Evolutionary conservation across 139 green algal genomes (phyloP), one percentile per base, ranked within the genome.

Genomic region (Asterochloris erici): DNA sequence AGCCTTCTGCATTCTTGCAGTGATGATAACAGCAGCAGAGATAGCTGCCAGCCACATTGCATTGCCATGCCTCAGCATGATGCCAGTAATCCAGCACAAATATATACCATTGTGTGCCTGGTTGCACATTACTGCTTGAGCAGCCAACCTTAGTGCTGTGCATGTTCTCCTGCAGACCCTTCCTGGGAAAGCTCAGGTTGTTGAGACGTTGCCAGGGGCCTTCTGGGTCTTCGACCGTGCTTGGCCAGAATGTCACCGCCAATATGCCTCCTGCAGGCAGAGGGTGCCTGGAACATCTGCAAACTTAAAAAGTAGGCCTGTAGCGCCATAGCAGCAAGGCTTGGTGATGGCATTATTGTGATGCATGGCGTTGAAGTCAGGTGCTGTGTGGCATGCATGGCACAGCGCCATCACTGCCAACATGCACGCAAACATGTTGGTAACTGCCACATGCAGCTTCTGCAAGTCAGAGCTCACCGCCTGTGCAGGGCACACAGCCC

Each of bases 161-260:
- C 68, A n/a, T 24, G 24, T 68, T 11, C 24, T 68, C 14, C 16
- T 69, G 60, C 10, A 13, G 47, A 14, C 54, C 63, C 14, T 16
- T 23, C 27, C 23, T 19, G 6, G 27, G 6, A 26, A 23, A 6
- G 12, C 24, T 80, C 38, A 62, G 76, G 14, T 80, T 74, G 68
- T 68, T 62, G 47, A 87, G 81, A 9, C 62, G 73, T 74, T 87
- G 68, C 84, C 84, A 87, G 47, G 84, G 84, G 0, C 84, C 84
- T 2, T 68, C 21, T 19, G 38, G 38, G 10, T 69, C 62, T 62
- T 87, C 84, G 24, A 87, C 75, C 0, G 66, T 17, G 29, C 61
- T 73, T 15, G 79, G 79, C 84, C 84, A 87, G 81, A 77, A 87
- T 64, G 81, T 79, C 14, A 85, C 84, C 17, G 66, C 73, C 62